Conservation (phyloP, 2,329 filamentous ascomycete genomes). For the Myriangium duriaei region DNA sequence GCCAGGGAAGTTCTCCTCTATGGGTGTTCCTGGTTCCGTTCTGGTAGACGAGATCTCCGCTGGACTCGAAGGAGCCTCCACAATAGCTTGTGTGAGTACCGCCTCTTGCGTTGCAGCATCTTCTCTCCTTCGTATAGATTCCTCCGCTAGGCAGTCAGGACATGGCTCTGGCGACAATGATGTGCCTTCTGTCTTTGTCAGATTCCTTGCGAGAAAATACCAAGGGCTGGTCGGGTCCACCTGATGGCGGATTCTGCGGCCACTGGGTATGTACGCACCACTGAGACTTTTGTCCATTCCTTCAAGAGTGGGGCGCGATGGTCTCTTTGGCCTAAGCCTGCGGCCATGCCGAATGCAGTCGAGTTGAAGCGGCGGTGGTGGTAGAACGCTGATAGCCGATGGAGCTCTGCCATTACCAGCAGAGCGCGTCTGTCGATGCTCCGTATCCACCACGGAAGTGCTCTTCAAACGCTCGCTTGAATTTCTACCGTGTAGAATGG, state of each 20-base stretch:
- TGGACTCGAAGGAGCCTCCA: conserved; percentile 3
- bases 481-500: too few species aligned
- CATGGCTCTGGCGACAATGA: conserved; percentile 16
- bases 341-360: conserved; percentile 19
- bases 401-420: too few species aligned
- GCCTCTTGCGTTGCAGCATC: conserved; percentile 2
- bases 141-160: conserved; percentile 22
- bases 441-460: not conserved
- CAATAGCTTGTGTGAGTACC: not conserved
- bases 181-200: conserved; percentile 14
- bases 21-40: conserved; percentile 10
- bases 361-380: not conserved
- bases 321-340: conserved; percentile 11
- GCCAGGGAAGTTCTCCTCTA: conserved; percentile 3
- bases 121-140: conserved; percentile 17
- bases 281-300: conserved; percentile 17
- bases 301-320: conserved; percentile 14
- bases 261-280: conserved; percentile 20
- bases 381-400: not conserved
- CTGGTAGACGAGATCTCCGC: conserved; percentile 7
- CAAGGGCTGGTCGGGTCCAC: conserved; percentile 22
- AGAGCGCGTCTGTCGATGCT: too few species aligned
- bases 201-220: conserved; percentile 12
- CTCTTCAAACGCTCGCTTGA: not conserved
- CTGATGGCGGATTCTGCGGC: conserved; percentile 16